Conservation (phyloP, 2,329 filamentous ascomycete genomes). For the Colletotrichum costaricense region DNA sequence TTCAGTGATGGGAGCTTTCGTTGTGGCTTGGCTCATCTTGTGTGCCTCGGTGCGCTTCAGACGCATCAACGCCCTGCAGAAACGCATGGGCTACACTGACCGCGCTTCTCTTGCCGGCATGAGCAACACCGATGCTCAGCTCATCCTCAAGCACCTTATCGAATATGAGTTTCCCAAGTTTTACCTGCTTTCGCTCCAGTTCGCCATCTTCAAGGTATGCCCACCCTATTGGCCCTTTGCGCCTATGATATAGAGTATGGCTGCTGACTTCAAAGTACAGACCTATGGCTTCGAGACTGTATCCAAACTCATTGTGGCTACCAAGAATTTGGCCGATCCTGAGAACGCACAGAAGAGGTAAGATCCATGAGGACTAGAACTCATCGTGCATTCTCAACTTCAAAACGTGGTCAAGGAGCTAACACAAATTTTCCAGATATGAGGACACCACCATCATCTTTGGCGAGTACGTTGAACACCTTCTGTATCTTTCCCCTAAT, state of each 20-base stretch:
- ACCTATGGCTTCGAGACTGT: conserved; percentile 54
- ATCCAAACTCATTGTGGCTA: conserved; percentile 48
- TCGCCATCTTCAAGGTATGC: conserved; percentile 53
- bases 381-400: background rate
- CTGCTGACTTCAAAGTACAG: conserved; percentile 35
- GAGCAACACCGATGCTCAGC: conserved; percentile 57
- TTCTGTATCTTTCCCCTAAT: background rate
- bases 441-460: conserved; percentile 54
- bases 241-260: background rate
- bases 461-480: conserved; percentile 43
- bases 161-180: conserved; percentile 51
- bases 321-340: conserved; percentile 48
- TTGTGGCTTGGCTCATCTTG: conserved; percentile 46
- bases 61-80: conserved; percentile 43
- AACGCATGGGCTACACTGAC: conserved; percentile 46
- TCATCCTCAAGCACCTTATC: conserved; percentile 50
- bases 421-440: conserved; percentile 43
- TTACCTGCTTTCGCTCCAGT: conserved; percentile 49
- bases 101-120: conserved; percentile 51
- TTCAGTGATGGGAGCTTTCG: conserved; percentile 20
- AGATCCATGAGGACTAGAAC: background rate
- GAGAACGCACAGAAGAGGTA: conserved; percentile 50
- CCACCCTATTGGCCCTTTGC: background rate
- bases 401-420: background rate
- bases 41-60: conserved; percentile 52